phyloP scores from a whole-genome alignment of 2,329 filamentous ascomycete genomes.

The Alternaria arbusti region DNA sequence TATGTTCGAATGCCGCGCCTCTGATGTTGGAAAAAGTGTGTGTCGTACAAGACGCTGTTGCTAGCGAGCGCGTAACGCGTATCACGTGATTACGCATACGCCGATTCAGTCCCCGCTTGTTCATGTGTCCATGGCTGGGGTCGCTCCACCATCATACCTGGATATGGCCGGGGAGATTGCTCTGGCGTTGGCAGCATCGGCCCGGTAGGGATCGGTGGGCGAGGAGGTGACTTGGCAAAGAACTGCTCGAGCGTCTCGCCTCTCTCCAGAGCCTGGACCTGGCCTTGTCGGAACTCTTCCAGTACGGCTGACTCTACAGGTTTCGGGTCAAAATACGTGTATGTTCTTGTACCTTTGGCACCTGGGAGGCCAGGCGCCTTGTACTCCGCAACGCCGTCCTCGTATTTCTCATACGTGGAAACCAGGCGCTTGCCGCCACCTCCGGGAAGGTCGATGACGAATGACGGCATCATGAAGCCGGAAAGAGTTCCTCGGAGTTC shows the following conservation, averaged over 20 bases:
- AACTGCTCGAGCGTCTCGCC: conserved; percentile 17
- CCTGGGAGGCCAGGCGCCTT: conserved; percentile 62
- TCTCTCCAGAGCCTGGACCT: conserved; percentile 13
- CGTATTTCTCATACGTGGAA: conserved; percentile 60
- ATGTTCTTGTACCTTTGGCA: conserved; percentile 48
- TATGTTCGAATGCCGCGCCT: not conserved
- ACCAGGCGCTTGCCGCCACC: conserved; percentile 69
- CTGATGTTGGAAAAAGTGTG: not conserved
- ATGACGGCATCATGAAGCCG: conserved; percentile 68
- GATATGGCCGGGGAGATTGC: not conserved
- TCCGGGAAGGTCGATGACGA: conserved; percentile 68
- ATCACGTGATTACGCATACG: not conserved
- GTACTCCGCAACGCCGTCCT: conserved; percentile 63
- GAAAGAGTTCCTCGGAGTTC: conserved; percentile 66
- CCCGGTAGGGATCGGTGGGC: not conserved
- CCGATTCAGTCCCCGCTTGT: not conserved
- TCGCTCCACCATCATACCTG: not conserved
- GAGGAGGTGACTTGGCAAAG: conserved; percentile 2
- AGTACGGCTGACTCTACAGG: conserved; percentile 11
- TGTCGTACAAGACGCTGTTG: not conserved
- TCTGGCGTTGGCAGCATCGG: not conserved
- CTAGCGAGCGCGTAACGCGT: not conserved
- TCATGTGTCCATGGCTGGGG: not conserved
- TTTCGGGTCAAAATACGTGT: conserved; percentile 64
- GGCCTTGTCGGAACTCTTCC: conserved; percentile 11